Base-by-base conservation (phyloP, 1,284 basidiomycete species). In the Puccinia horiana region DNA sequence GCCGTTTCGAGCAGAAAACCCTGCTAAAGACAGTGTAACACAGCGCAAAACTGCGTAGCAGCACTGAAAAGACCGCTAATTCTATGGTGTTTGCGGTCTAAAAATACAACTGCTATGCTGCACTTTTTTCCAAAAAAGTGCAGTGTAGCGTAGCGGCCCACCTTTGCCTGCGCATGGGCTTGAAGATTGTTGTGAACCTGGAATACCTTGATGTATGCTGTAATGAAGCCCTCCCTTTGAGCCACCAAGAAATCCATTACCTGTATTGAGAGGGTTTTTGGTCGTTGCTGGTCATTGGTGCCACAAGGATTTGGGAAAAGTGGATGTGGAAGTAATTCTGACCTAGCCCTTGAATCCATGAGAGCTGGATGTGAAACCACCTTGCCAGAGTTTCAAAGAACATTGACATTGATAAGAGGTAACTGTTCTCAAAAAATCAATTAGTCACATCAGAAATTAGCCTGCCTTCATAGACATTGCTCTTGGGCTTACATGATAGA, bases 331-430 rank as follows among this genome's bases (percentile, higher is more conserved):
- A n/a, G n/a, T n/a, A n/a, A n/a, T n/a, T n/a, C n/a, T n/a, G n/a
- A n/a, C n/a, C 32, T 1, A 77, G 58, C 16, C 56, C 56, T 12
- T 20, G 23, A 20, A 77, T 77, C 40, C 56, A 77, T n/a, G 75
- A 26, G 16, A 77, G 75, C 49, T 77, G 56, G 5, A 77, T 26
- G 0, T 56, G 75, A 37, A 61, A 47, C 75, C 75, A 77, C 20
- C 44, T 14, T 26, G 11, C 23, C 16, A 65, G 20, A 1, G n/a
- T 8, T 61, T 56, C 37, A 42, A 37, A 58, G 44, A 35, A 76
- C 74, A 76, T 76, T 63, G 37, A 56, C 18, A 5, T 77, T 2
- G 58, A 35, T 4, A 77, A 29, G 18, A 77, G 26, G 26, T 61
- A 63, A 6, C 56, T 58, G 16, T 5, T 77, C 58, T 58, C 58